Base-by-base conservation (phyloP, 148 eudicot species). In the Rhododendron mucronatum region DNA sequence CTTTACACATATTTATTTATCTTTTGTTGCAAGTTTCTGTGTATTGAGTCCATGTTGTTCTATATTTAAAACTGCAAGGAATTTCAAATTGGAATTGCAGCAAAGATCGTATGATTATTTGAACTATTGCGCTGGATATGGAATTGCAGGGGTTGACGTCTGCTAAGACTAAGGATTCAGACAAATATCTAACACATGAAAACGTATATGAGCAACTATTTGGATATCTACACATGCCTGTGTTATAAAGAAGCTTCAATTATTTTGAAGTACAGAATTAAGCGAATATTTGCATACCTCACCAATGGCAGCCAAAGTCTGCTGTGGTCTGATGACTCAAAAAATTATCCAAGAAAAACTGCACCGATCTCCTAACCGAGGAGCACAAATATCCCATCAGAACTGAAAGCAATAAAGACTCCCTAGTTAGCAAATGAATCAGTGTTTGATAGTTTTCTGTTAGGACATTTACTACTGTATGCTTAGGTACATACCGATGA, bases 291-390 rank as follows among this genome's bases (percentile, higher is more conserved):
- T 69, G 67, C 88, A 81, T 92, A 96, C 99, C 97, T 97, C 98
- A 33, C 99, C 98, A 84, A 97, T 94, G 80, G 99, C 98, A 86
- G 98, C 90, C 85, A 97, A 88, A 76, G 98, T 97, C 88, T 95
- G 98, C 88, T 94, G 92, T 95, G 98, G 88, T 97, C 98, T 41
- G 98, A 95, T 83, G 91, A 88, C 85, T 88, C 86, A 97, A 80
- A 91, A 94, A 90, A 92, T 95, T 97, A 89, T 95, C 95, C 88
- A 97, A 91, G 92, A 95, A 97, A 88, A 88, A 97, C 81, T 92
- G 96, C 83, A 94, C 95, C 10, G 99, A 94, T 94, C 98, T 94
- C 89, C 98, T 94, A 53, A 97, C 99, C 99, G 94, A 51, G 35
- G 71, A 63, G 39, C 35, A 71, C 28, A 87, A 80, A 80, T 50